A percentile compares a stretch with the other conserved stretches of the same genome.
These are phyloP conservation scores for Jasminum sambac DNA, from an alignment of 257 asterid species.

Conservation along the genomic window DNA sequence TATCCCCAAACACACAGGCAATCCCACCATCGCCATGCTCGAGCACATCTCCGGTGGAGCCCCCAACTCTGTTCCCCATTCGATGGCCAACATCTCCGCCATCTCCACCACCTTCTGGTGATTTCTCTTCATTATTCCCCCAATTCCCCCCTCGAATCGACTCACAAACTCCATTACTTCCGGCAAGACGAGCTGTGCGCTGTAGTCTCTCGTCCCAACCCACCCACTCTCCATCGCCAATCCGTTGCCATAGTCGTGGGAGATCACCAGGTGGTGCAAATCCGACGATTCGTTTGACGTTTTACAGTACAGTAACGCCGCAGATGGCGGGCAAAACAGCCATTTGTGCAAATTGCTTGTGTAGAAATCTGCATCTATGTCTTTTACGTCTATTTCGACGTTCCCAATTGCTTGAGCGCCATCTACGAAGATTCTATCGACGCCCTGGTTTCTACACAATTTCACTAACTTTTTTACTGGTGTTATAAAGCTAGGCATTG, in stretches of 20 bases:
- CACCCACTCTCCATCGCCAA: constrained; percentile 66
- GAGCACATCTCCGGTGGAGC: constrained; percentile 72
- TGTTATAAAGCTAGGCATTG: constrained; percentile 75
- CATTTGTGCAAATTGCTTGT: constrained; percentile 78
- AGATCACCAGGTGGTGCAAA: constrained; percentile 46
- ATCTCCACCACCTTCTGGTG: constrained; percentile 56
- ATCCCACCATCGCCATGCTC: constrained; percentile 91
- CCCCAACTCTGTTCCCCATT: constrained; percentile 80
- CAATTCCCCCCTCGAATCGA: constrained; percentile 77
- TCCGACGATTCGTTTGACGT: constrained; percentile 42
- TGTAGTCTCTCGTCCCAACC: constrained; percentile 86
- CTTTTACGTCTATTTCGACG: constrained; percentile 62
- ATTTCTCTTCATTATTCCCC: constrained; percentile 69
- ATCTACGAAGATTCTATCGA: constrained; percentile 63
- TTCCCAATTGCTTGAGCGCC: constrained; percentile 88
- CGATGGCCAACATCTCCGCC: constrained; percentile 49
- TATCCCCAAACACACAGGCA: constrained; percentile 72
- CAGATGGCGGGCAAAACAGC: constrained; percentile 81
- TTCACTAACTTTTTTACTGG: constrained; percentile 70
- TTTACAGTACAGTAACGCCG: constrained; percentile 67
- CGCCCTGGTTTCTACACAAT: constrained; percentile 71
- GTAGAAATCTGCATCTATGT: constrained; percentile 77
- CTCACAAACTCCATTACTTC: constrained; percentile 64
- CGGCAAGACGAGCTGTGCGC: constrained; percentile 74
- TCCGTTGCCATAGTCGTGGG: constrained; percentile 51